Conservation (phyloP, 129 eudicot species). For the Flaveria bidentis region DNA sequence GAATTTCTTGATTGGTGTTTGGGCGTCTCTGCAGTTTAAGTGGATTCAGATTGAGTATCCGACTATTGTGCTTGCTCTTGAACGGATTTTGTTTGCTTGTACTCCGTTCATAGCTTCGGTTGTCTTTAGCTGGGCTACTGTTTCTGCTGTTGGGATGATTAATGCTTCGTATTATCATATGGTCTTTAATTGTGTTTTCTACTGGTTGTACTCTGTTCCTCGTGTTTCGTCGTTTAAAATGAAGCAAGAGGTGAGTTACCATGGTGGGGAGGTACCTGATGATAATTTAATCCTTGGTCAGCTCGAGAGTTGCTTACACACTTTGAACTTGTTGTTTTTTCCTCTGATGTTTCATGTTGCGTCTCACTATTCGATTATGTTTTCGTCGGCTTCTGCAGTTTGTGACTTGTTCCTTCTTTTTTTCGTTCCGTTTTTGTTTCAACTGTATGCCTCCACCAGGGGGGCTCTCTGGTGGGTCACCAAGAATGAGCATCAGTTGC, state of each 20-base stretch:
- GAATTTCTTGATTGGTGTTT: slow-evolving; percentile 77
- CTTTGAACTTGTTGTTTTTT: slow-evolving; percentile 58
- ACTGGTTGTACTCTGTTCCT: slow-evolving; percentile 86
- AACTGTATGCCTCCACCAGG: slow-evolving; percentile 82
- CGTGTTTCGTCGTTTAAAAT: slow-evolving; percentile 71
- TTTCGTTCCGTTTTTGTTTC: slow-evolving; percentile 80
- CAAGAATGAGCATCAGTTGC: slow-evolving; percentile 61
- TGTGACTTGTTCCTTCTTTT: slow-evolving; percentile 80
- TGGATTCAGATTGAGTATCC: slow-evolving; percentile 95
- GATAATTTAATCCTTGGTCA: slow-evolving; percentile 74
- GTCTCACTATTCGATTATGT: slow-evolving; percentile 60
- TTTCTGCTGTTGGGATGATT: slow-evolving; percentile 82
- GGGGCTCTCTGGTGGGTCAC: slow-evolving; percentile 97
- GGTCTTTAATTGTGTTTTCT: slow-evolving; percentile 68
- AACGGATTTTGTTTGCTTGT: slow-evolving; percentile 77
- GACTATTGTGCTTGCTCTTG: slow-evolving; percentile 71
- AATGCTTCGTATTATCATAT: slow-evolving; percentile 77
- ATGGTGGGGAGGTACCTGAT: slow-evolving; percentile 84
- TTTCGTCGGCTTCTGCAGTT: slow-evolving; percentile 64
- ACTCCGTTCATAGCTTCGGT: slow-evolving; percentile 61
- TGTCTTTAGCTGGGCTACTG: slow-evolving; percentile 83
- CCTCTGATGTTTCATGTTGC: slow-evolving; percentile 78
- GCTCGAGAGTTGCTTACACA: slow-evolving; percentile 82
- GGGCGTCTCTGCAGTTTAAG: slow-evolving; percentile 96
- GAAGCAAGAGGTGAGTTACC: slow-evolving; percentile 67